Evolutionary conservation across 352 stramenopile species (phyloP), one percentile per base, ranked within the genome.

Genomic region (Phytophthora boehmeriae): DNA sequence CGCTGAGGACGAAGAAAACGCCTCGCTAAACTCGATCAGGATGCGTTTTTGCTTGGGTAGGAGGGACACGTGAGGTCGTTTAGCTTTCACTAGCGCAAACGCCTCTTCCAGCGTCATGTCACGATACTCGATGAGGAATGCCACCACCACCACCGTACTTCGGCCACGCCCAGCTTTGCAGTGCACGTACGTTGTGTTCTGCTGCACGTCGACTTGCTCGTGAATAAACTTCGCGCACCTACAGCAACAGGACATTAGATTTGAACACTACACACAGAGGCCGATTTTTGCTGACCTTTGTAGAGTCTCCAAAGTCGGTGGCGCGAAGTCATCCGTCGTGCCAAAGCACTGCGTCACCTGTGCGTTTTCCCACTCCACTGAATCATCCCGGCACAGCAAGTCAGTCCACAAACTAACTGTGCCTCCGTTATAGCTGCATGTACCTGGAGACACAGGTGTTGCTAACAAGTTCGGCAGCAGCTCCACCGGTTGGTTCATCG

Each of bases 161-260:
- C 85, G 77, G 2, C 85, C 85, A 5, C 85, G 80, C 5, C 85
- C 85, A 53, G 85, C 85, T 62, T 93, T 93, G 68, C 85, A 93
- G 62, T 93, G 85, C 48, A 93, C 80, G 64, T 93, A 93, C 4
- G 81, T 88, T 16, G 76, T 88, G 6, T 78, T 62, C n/a, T 78
- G 50, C 22, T 71, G 55, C 16, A 65, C 41, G 34, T 85, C 67
- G 8, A 91, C 63, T n/a, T 92, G 80, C 23, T 78, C 53, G 52
- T 89, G 71, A 32, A 90, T 59, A 54, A 93, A 93, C 1, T 49
- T 59, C 23, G 90, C 80, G 60, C 81, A 90, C 39, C 73, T 84
- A 42, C 22, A n/a, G 11, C 16, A 14, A 56, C 23, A 63, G 17
- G 20, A 35, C 27, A 23, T 27, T 3, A 16, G 32, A 20, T 28